phyloP scores from a whole-genome alignment of 129 eudicot species.

The sunflower (Helianthus annuus) region DNA sequence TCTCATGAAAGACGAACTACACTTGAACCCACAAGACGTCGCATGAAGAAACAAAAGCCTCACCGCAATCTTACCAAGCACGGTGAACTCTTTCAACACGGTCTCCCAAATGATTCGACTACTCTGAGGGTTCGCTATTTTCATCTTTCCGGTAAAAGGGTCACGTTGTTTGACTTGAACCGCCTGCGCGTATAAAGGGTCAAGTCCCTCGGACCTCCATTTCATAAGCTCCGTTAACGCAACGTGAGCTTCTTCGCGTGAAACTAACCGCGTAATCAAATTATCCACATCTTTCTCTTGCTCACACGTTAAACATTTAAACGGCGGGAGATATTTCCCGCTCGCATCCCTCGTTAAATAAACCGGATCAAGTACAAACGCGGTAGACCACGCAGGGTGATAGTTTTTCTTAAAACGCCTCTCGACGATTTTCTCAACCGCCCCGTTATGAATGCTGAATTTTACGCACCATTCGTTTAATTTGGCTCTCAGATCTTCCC shows the following conservation, averaged over 20 bases:
- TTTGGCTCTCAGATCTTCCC: conserved; percentile 72
- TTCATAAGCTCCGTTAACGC: conserved; percentile 84
- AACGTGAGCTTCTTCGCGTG: conserved; percentile 71
- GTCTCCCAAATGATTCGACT: conserved; percentile 92
- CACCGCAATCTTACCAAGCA: conserved; percentile 71
- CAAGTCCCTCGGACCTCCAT: conserved; percentile 87
- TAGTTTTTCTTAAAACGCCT: conserved; percentile 64
- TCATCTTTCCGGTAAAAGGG: conserved; percentile 76
- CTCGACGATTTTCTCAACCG: conserved; percentile 55
- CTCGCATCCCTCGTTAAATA: conserved; percentile 60
- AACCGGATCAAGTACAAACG: conserved; percentile 72
- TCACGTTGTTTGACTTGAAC: conserved; percentile 81
- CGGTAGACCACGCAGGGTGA: conserved; percentile 93
- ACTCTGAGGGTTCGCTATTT: conserved; percentile 81
- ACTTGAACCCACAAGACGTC: conserved; percentile 63
- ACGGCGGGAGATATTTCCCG: conserved; percentile 88
- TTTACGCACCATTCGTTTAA: conserved; percentile 69
- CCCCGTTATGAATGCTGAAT: conserved; percentile 44
- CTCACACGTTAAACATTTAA: conserved; percentile 60
- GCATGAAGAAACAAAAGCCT: conserved; percentile 88
- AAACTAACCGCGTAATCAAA: conserved; percentile 62
- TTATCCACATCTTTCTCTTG: conserved; percentile 80
- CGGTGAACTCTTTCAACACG: conserved; percentile 60
- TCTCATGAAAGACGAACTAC: conserved; percentile 56
- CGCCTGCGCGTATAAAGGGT: conserved; percentile 85